Conservation (phyloP, 2,329 filamentous ascomycete species). For the Teratosphaeriaceae sp. region DNA sequence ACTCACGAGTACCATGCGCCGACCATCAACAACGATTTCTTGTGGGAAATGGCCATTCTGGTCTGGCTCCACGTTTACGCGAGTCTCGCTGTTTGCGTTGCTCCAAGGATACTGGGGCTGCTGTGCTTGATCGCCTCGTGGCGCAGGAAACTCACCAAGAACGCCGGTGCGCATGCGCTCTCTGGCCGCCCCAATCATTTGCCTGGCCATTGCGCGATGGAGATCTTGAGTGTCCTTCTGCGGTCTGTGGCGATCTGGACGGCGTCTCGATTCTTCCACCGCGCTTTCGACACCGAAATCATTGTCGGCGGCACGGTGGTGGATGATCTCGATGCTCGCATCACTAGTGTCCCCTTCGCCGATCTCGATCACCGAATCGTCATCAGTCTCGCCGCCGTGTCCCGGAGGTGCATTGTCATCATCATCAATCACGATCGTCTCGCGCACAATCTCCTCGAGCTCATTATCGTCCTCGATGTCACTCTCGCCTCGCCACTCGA, state of each 20-base stretch:
- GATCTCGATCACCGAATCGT: constrained; percentile 14
- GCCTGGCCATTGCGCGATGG: constrained; percentile 11
- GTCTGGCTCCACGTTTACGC: background rate
- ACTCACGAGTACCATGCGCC: constrained; percentile 1
- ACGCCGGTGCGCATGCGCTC: constrained; percentile 3
- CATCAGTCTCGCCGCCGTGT: constrained; percentile 13
- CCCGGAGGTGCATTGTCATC: constrained; percentile 48
- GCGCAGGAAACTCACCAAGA: background rate
- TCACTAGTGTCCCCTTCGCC: constrained; percentile 21
- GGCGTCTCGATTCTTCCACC: constrained; percentile 17
- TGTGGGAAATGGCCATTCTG: background rate
- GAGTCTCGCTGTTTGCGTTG: background rate
- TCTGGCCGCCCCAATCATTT: constrained; percentile 13
- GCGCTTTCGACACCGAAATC: constrained; percentile 25
- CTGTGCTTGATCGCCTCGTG: too few relatives aligned
- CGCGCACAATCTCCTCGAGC: constrained; percentile 56
- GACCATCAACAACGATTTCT: background rate
- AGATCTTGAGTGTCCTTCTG: constrained; percentile 10
- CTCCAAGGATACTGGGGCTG: too few relatives aligned
- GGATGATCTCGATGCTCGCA: constrained; percentile 23
- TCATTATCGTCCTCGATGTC: constrained; percentile 42
- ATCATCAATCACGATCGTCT: constrained; percentile 58
- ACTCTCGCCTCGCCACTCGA: constrained; percentile 57
- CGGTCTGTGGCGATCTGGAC: constrained; percentile 14
- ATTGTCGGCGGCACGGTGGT: constrained; percentile 18